Evolutionary conservation across 441 rosid species (phyloP), one percentile per base, ranked within the genome.

Genomic region (Breynia disticha): DNA sequence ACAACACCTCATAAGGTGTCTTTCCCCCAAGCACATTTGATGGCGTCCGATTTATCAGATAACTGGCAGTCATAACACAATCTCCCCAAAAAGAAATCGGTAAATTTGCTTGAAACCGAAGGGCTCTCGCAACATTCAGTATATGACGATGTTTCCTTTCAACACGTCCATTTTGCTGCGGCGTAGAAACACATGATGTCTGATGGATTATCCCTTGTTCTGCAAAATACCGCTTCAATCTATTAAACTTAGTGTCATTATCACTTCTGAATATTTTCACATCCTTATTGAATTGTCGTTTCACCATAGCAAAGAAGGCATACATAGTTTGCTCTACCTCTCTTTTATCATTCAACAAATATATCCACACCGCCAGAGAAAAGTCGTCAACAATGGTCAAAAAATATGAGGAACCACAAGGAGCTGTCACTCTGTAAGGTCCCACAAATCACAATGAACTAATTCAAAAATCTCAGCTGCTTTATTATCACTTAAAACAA

Each of bases 21-120:
- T 24, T 46, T 1, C 52, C 41, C 7, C 11, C 1, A n/a, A 57
- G 24, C 0, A 46, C 1, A 0, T 6, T n/a, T 4, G 52, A 22
- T 0, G 42, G 52, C 0, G 43, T 57, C 11, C 52, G 4, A 16
- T 57, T 57, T 0, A 57, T 57, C 3, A 57, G 13, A 6, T 16
- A 28, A 0, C 6, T 24, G 2, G 61, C 42, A n/a, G 52, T 19
- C 1, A 45, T 2, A n/a, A 57, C 16, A 19, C 52, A 57, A 0
- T 57, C 17, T 2, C 61, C 51, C 44, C 52, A 57, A 16, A 57
- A 57, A 0, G 0, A 4, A n/a, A 57, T 15, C 5, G 61, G 61
- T 0, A 46, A 7, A 14, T 15, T n/a, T 0, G 61, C 53, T 11
- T 57, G 61, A 16, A 57, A 57, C 24, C n/a, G 15, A 11, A 48